Evolutionary conservation across 140 eudicot genomes (phyloP).

Genomic region (Anethum foeniculum): DNA sequence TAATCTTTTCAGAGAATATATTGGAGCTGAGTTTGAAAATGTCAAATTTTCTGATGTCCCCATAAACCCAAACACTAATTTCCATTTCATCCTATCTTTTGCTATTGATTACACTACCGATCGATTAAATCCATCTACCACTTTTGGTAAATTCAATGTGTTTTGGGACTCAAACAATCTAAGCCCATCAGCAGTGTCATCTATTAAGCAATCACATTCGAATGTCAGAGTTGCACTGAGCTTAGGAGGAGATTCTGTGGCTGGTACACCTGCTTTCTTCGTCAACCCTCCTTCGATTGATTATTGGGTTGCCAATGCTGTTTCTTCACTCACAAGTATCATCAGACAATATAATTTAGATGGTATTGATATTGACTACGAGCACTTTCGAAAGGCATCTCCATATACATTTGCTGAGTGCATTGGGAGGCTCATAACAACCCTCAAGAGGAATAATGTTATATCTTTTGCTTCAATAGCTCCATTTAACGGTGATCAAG

Average conservation of each 20-base stretch:
- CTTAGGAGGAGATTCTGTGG: conserved; percentile 17
- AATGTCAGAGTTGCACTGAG: conserved; percentile 17
- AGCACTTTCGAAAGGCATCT: conserved; percentile 7
- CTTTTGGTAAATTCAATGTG: conserved; percentile 15
- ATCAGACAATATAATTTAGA: conserved; percentile 9
- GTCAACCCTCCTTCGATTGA: neutral
- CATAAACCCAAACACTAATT: conserved; percentile 5
- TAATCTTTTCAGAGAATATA: neutral
- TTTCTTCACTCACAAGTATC: conserved; percentile 12
- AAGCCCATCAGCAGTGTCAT: neutral
- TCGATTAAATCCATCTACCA: conserved; percentile 5
- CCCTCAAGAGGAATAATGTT: neutral
- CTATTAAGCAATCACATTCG: conserved; percentile 5
- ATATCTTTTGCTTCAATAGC: conserved; percentile 19
- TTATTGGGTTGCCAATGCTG: conserved; percentile 14
- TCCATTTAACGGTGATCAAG: conserved; percentile 10
- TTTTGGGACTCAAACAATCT: conserved; percentile 10
- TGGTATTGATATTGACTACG: conserved; percentile 21
- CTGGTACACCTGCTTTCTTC: neutral
- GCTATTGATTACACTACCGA: conserved; percentile 16
- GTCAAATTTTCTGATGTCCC: conserved; percentile 19
- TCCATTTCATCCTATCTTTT: conserved; percentile 21
- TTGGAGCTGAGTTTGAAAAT: neutral
- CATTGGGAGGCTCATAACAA: conserved; percentile 13
- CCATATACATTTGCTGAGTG: conserved; percentile 17